Base-by-base conservation (phyloP, 768 basidiomycete species). In the Cystoderma amianthinum region DNA sequence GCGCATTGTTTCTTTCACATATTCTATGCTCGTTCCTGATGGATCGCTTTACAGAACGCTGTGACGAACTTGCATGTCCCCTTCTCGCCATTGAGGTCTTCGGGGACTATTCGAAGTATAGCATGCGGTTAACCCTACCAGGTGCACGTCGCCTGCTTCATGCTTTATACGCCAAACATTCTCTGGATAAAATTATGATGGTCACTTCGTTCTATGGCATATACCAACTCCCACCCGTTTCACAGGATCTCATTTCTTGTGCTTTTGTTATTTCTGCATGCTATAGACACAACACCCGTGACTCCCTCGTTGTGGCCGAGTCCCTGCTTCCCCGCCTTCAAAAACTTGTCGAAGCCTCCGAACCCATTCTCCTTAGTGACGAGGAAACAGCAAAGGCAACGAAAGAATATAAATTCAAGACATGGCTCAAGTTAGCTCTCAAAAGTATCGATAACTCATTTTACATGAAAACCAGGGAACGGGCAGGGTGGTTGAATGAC, bases 81-180 rank as follows among this genome's bases (percentile, higher is more conserved):
- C 49, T 60, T 18, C 67, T 84, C 28, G 80, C 81, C 2, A 61
- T 86, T 10, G 60, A 71, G 23, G 72, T 82, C 16, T 80, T 82
- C 51, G 72, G 75, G 16, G 62, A 85, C 52, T 80, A 71, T 43
- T 63, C 78, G 11, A 79, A 77, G 52, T 82, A 84, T 55, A 71
- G 74, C 38, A 48, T 85, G 13, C 55, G 62, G 16, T 64, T 85
- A 11, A 71, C 74, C 2, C 59, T 74, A 7, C 47, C 61, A 0
- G 76, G 71, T 2, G 82, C 71, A 1, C 80, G 72, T 3, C 69
- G 66, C 32, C 71, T 85, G 34, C 54, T 84, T 1, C 74, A 83
- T 44, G 67, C 78, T 1, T 61, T 84, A 2, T 72, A 76, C 51
- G 44, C 57, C 36, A 50, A 64, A 13, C 55, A 70, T 44, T 69